Evolutionary conservation across 2,329 filamentous ascomycete genomes (phyloP), one percentile per base, ranked within the genome.

Genomic region (Zymoseptoria brevis): DNA sequence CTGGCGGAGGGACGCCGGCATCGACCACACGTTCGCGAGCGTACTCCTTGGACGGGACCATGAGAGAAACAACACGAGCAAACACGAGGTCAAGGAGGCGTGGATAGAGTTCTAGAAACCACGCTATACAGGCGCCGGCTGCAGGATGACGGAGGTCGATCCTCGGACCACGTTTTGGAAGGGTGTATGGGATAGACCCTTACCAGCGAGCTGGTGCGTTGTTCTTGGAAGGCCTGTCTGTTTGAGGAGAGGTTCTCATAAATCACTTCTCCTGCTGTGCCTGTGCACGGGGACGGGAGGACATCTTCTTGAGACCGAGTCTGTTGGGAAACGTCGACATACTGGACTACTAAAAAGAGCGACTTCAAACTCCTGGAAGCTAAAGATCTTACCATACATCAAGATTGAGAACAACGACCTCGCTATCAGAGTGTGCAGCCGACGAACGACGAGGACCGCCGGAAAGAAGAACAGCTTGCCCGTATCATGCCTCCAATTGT

Each of bases 401-500:
- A 29, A 29, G 26, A 29, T 29, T 29, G 26, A 29, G 26, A 8
- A 8, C 1, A 29, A 45, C 11, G 35, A 45, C 3, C n/a, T 16
- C 6, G 16, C 11, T 45, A 13, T 45, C 35, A 13, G 16, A 45
- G 7, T 16, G 16, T 16, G 5, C 35, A 45, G 13, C 11, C 5
- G 5, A 16, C 13, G 13, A 45, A 13, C 9, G 35, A 45, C 35
- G 16, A 45, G 13, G 13, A 45, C 11, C 7, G 13, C 35, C 35
- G 13, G 16, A n/a, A 45, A n/a, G 16, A 16, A 45, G 4, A 45
- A 45, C 11, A 45, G 11, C 35, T 45, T 16, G 13, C 7, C 21
- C 48, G 54, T 8, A 58, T 13, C 3, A 65, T 71, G 68, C 55
- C 67, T 13, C 68, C 67, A 7, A 59, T 65, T 41, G 24, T 69